Percentiles rank a stretch among this genome's conserved stretches.
phyloP scores from a whole-genome alignment of 1,139 yeast species.

The Magnusiomyces ingens region DNA sequence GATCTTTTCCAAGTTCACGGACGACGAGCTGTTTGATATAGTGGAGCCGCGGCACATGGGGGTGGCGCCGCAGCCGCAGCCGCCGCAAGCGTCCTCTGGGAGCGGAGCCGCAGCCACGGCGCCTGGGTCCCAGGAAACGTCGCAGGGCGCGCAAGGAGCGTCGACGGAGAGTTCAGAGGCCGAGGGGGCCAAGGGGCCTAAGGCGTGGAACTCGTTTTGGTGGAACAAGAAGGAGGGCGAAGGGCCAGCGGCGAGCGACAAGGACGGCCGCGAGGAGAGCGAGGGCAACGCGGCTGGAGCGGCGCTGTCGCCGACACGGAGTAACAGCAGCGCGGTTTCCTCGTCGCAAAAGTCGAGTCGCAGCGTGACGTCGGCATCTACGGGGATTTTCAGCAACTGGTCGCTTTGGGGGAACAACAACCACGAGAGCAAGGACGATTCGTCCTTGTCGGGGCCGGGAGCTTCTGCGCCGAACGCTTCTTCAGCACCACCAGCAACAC shows the following conservation, averaged over 20 bases:
- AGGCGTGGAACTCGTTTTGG: conserved; percentile 12
- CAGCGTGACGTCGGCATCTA: conserved; percentile 3
- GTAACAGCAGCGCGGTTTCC: background rate
- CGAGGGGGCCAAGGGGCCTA: background rate
- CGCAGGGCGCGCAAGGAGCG: background rate
- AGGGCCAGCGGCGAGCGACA: no score
- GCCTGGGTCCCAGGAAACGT: conserved; percentile 4
- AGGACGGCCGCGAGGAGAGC: background rate
- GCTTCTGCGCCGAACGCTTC: background rate
- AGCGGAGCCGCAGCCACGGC: no score
- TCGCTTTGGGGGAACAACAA: conserved; percentile 13
- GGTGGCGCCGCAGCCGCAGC: background rate
- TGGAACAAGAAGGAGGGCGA: conserved; percentile 10
- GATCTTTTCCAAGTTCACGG: conserved; percentile 68
- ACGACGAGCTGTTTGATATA: conserved; percentile 83
- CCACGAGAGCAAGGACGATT: no score
- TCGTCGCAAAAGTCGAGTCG: background rate
- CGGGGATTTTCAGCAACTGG: conserved; percentile 12
- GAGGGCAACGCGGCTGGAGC: background rate
- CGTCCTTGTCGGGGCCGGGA: no score
- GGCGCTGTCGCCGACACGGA: background rate
- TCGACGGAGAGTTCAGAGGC: no score
- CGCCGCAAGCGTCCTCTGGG: background rate
- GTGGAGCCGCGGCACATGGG: conserved; percentile 70
- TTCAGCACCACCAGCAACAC: background rate